Evolutionary conservation across 1,284 basidiomycete species (phyloP).

Genomic region (Anthracocystis panici-leucophaei): DNA sequence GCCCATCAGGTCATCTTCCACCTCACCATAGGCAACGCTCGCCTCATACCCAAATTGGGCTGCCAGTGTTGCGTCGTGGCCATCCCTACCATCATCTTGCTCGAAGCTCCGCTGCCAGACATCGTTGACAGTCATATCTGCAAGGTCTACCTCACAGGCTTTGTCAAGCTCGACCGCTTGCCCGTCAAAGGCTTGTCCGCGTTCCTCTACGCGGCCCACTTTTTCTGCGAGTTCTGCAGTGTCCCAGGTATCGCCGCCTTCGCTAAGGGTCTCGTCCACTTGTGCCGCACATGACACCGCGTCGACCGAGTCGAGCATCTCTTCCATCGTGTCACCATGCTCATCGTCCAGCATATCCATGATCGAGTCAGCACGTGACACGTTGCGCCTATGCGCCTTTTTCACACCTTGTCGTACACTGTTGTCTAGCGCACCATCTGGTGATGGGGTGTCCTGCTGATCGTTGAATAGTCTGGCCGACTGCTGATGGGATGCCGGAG

Average conservation of each 20-base stretch:
- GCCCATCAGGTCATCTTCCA: slow-evolving; percentile 13
- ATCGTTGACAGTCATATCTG: slow-evolving; percentile 24
- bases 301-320: slow-evolving; percentile 13
- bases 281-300: not conserved
- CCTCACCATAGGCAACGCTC: not conserved
- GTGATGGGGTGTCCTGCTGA: slow-evolving; percentile 8
- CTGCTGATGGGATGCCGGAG: slow-evolving; percentile 3
- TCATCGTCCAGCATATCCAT: slow-evolving; percentile 23
- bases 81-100: not conserved
- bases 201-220: not conserved
- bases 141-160: slow-evolving; percentile 18
- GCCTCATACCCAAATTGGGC: not conserved
- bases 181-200: not conserved
- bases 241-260: not conserved
- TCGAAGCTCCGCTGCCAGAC: slow-evolving; percentile 16
- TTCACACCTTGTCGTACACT: too few relatives aligned
- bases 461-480: not conserved
- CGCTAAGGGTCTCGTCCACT: not conserved
- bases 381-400: slow-evolving; percentile 15
- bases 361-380: slow-evolving; percentile 36
- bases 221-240: not conserved
- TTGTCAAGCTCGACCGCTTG: not conserved
- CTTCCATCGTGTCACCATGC: slow-evolving; percentile 20
- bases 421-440: not conserved
- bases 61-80: not conserved